A percentile compares a stretch with the other conserved stretches of the same genome.
phyloP scores from a whole-genome alignment of 1,284 basidiomycete species.

The Grifola frondosa region DNA sequence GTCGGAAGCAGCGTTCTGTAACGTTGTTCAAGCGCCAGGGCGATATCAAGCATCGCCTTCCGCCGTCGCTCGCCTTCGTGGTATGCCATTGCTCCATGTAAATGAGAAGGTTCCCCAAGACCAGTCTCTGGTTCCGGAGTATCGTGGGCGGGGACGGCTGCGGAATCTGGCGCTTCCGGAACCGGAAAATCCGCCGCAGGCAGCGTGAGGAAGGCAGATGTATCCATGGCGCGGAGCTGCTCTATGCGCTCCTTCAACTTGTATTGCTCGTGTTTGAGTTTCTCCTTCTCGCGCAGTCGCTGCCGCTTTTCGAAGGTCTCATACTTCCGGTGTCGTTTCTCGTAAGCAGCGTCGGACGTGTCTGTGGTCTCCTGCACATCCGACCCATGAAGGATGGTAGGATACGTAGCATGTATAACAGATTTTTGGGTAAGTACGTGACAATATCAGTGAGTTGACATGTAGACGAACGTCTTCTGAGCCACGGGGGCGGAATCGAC shows the following conservation, averaged over 20 bases:
- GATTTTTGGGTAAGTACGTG: conserved; percentile 16
- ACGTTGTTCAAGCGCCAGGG: conserved; percentile 62
- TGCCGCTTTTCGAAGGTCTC: conserved; percentile 85
- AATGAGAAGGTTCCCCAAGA: conserved; percentile 25
- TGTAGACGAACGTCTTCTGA: conserved; percentile 62
- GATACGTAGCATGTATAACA: conserved; percentile 10
- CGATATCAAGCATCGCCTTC: conserved; percentile 68
- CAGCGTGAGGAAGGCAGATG: conserved; percentile 62
- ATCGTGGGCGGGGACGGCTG: conserved; percentile 2
- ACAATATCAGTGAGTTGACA: conserved; percentile 12
- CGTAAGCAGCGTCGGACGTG: conserved; percentile 83
- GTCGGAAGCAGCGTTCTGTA: conserved; percentile 71
- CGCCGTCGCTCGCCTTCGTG: conserved; percentile 70
- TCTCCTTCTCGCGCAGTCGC: conserved; percentile 85
- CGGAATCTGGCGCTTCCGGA: conserved; percentile 11
- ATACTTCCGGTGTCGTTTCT: conserved; percentile 82
- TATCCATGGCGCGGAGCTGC: conserved; percentile 74
- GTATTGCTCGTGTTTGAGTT: conserved; percentile 87
- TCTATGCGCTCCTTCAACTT: conserved; percentile 89
- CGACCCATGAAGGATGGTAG: not conserved
- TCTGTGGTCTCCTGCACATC: conserved; percentile 56
- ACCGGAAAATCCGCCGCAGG: conserved; percentile 55
- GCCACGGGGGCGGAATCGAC: conserved; percentile 64
- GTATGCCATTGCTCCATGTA: conserved; percentile 41
- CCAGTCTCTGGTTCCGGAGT: conserved; percentile 6